Evolutionary conservation across 2,329 filamentous ascomycete species (phyloP).

Genomic region (Claviceps citrina): DNA sequence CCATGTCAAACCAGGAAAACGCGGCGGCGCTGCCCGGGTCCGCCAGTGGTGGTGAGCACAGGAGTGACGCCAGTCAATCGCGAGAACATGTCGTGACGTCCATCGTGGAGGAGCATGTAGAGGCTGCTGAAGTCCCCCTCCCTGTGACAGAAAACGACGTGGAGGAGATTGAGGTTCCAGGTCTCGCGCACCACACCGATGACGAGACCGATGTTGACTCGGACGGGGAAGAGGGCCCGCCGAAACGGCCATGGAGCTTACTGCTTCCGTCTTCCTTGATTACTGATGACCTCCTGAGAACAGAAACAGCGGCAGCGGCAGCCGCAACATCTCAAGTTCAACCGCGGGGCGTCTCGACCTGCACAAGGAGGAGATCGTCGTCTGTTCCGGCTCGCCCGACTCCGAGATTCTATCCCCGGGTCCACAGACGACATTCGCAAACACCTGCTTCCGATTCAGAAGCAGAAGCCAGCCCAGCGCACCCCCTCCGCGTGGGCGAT

Average conservation of each 20-base stretch:
- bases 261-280: slow-evolving; percentile 11
- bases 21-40: slow-evolving; percentile 11
- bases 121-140: slow-evolving; percentile 42
- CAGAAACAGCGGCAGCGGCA: background rate
- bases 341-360: slow-evolving; percentile 20
- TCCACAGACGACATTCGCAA: background rate
- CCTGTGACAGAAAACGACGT: slow-evolving; percentile 53
- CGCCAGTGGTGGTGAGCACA: slow-evolving; percentile 4
- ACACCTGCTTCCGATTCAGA: background rate
- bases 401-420: slow-evolving; percentile 4
- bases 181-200: slow-evolving; percentile 46
- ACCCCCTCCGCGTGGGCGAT: background rate
- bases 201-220: slow-evolving; percentile 38
- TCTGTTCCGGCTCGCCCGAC: slow-evolving; percentile 30
- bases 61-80: slow-evolving; percentile 5
- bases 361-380: slow-evolving; percentile 28
- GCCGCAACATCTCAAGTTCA: slow-evolving; percentile 17
- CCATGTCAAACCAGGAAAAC: slow-evolving; percentile 22
- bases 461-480: background rate
- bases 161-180: slow-evolving; percentile 67
- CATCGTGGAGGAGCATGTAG: slow-evolving; percentile 16
- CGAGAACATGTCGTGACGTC: slow-evolving; percentile 10
- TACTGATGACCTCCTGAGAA: slow-evolving; percentile 15
- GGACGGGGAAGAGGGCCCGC: slow-evolving; percentile 19
- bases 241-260: slow-evolving; percentile 32